A percentile compares a stretch with the other conserved stretches of the same genome.
These are phyloP conservation scores for Boletus insuetus DNA, from an alignment of 768 basidiomycete species.

Conservation along the genomic window DNA sequence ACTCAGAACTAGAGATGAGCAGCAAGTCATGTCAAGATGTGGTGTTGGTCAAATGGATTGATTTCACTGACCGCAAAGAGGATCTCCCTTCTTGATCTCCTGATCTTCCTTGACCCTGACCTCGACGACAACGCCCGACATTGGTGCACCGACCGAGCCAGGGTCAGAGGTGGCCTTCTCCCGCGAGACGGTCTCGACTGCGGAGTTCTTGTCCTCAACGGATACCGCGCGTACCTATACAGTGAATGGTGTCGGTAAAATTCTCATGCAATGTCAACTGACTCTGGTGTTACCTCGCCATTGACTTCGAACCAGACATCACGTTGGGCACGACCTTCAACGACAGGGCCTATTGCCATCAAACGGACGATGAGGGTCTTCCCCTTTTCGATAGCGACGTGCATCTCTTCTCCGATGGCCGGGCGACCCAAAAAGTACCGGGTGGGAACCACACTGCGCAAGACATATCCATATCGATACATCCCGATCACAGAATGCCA, in stretches of 20 bases:
- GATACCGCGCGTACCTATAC: conserved; percentile 86
- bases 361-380: conserved; percentile 96
- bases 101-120: conserved; percentile 97
- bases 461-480: conserved; percentile 13
- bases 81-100: conserved; percentile 98
- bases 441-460: conserved; percentile 84
- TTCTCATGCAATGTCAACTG: conserved; percentile 8
- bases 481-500: conserved; percentile 6
- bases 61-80: conserved; percentile 71
- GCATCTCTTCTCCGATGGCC: conserved; percentile 91
- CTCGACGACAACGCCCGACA: conserved; percentile 98
- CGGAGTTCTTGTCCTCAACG: conserved; percentile 96
- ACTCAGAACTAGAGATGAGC: conserved; percentile 64
- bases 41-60: conserved; percentile 17
- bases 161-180: conserved; percentile 94
- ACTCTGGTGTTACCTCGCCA: conserved; percentile 64
- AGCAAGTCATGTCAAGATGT: conserved; percentile 14
- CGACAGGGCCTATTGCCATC: conserved; percentile 92
- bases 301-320: conserved; percentile 99
- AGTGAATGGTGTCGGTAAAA: conserved; percentile 13
- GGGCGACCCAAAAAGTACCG: conserved; percentile 97
- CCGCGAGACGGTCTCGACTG: conserved; percentile 90
- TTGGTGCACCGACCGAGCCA: conserved; percentile 95
- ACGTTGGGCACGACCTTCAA: conserved; percentile 86
- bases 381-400: conserved; percentile 92